Percentiles rank a stretch among this genome's conserved stretches.
phyloP scores from a whole-genome alignment of 139 green algal species.

The Micractinium conductrix region DNA sequence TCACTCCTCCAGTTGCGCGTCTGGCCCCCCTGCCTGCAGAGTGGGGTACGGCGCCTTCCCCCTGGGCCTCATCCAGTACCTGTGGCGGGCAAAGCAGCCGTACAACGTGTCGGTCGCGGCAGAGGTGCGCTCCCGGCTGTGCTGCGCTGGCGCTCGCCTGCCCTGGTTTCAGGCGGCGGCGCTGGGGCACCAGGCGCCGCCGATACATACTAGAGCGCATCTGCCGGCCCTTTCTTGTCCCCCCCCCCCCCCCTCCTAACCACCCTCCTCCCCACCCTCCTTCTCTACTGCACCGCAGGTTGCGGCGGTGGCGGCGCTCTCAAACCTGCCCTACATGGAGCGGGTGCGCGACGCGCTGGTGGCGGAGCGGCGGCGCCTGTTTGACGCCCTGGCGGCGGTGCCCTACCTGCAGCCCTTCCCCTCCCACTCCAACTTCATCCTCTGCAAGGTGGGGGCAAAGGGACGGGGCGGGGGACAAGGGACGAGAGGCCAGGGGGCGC shows the following conservation, averaged over 20 bases:
- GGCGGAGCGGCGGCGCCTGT: constrained; percentile 81
- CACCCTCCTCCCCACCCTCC: neutral
- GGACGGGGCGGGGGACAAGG: too few species aligned
- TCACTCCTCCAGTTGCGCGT: neutral
- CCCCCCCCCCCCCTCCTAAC: neutral
- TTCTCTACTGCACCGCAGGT: constrained; percentile 8
- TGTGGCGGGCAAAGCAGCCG: constrained; percentile 98
- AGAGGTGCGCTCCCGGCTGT: constrained; percentile 58
- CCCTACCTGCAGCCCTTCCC: constrained; percentile 92
- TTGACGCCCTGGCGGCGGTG: constrained; percentile 64
- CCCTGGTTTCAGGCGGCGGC: neutral
- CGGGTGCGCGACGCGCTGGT: constrained; percentile 86
- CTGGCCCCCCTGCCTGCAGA: constrained; percentile 21
- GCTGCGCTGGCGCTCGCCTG: too few species aligned
- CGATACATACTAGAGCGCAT: too few species aligned
- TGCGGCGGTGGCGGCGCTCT: constrained; percentile 82
- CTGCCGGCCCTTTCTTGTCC: neutral
- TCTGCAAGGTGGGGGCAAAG: constrained; percentile 79
- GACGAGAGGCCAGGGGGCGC: too few species aligned
- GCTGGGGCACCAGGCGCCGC: too few species aligned
- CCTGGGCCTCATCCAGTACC: constrained; percentile 80
- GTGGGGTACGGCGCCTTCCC: constrained; percentile 77
- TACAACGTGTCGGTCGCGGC: constrained; percentile 98
- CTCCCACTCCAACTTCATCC: constrained; percentile 96
- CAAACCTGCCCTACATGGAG: constrained; percentile 77